Percentiles rank a stretch among this genome's conserved stretches.
Evolutionary conservation across 148 eudicot genomes (phyloP).

Genomic region (Rhododendron williamsianum): DNA sequence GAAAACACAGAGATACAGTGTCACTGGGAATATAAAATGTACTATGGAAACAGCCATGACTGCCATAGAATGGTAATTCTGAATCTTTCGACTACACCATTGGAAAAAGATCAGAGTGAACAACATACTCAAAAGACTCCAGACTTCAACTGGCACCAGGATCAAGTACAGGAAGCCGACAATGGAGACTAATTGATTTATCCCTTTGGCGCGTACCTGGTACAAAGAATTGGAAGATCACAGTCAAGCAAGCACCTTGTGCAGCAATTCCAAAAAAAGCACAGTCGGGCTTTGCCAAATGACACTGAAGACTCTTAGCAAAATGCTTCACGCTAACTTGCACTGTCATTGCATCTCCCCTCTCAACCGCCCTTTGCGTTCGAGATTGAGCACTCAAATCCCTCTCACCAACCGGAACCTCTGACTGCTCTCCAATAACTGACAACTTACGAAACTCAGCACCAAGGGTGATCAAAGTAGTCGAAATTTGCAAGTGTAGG

Average conservation of each 20-base stretch:
- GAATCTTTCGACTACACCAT: neutral
- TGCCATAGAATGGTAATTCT: neutral
- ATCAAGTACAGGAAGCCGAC: conserved; percentile 84
- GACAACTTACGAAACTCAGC: conserved; percentile 67
- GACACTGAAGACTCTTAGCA: conserved; percentile 72
- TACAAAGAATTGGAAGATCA: conserved; percentile 83
- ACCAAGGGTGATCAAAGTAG: conserved; percentile 65
- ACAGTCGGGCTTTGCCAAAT: conserved; percentile 82
- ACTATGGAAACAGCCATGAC: conserved; percentile 1
- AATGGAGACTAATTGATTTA: conserved; percentile 81
- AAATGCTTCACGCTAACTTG: conserved; percentile 91
- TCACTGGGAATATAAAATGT: neutral
- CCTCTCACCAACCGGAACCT: conserved; percentile 26
- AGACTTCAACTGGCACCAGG: conserved; percentile 50
- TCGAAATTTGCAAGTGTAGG: conserved; percentile 68
- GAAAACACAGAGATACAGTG: neutral
- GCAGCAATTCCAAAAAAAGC: conserved; percentile 79
- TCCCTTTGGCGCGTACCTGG: conserved; percentile 78
- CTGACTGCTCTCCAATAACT: conserved; percentile 59
- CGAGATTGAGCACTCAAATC: conserved; percentile 38
- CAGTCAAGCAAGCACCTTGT: conserved; percentile 69
- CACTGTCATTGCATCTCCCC: conserved; percentile 55
- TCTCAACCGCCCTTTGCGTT: conserved; percentile 38
- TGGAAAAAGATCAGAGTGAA: neutral
- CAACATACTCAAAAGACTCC: neutral